Evolutionary conservation across 2,329 filamentous ascomycete species (phyloP), one percentile per base, ranked within the genome.

Genomic region (Talaromyces sp.): DNA sequence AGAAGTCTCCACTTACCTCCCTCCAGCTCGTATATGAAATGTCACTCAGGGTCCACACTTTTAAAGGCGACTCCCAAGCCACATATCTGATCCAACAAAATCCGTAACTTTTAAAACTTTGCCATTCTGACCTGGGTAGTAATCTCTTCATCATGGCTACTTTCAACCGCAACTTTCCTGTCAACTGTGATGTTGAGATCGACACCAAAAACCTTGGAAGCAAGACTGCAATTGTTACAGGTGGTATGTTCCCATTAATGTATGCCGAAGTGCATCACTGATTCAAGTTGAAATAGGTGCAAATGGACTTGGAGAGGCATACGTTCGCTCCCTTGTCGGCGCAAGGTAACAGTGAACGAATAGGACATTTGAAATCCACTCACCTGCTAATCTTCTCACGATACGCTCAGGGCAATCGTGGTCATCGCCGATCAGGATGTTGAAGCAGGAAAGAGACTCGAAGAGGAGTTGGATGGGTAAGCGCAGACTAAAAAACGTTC

Each of bases 201-300:
- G 24, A 43, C n/a, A 17, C 19, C 7, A 14, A 4, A 16, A 17
- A 43, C 13, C 7, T 70, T n/a, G 62, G 60, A 14, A 67, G 65
- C 11, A 70, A 70, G 51, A 69, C 65, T 1, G 68, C 66, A n/a
- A 60, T 70, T 27, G 60, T 71, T 19, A 71, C 68, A 11, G 49
- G 49, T 14, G 49, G 49, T 52, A 29, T 1, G 35, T 19, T 40
- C 16, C 2, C 24, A 2, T 16, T 8, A 2, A 29, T 11, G 16
- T 4, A 17, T 5, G 4, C 3, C 10, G 11, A 6, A 9, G 16
- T 29, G 24, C 4, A 39, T 61, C 8, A 33, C 16, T 40, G 20
- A 19, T 40, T 40, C 17, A n/a, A 27, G 24, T 9, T 27, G 24
- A 30, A 35, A 49, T 42, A 70, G 65, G 65, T 24, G 65, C 65